These are phyloP conservation scores for Cryphonectria naterciae DNA, from an alignment of 2,329 filamentous ascomycete species.

Conservation along the genomic window DNA sequence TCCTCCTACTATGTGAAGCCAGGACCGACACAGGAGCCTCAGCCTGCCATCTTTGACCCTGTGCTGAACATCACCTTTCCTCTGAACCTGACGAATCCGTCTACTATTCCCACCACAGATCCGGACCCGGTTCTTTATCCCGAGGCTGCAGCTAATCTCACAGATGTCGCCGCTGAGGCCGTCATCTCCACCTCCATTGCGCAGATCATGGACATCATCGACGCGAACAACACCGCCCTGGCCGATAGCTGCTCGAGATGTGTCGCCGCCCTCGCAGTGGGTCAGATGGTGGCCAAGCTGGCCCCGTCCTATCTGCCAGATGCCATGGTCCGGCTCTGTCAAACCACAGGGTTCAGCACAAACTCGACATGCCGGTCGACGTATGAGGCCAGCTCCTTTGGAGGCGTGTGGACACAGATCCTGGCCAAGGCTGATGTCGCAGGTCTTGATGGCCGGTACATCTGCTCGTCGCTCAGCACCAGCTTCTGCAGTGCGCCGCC, in stretches of 20 bases:
- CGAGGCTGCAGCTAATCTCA: constrained; percentile 48
- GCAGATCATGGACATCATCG: constrained; percentile 51
- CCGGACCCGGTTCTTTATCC: constrained; percentile 57
- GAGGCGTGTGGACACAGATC: constrained; percentile 62
- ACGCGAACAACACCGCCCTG: constrained; percentile 39
- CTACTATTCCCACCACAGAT: constrained; percentile 52
- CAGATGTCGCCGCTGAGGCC: constrained; percentile 41
- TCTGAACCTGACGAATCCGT: constrained; percentile 57
- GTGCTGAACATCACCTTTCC: constrained; percentile 59
- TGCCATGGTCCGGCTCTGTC: constrained; percentile 56
- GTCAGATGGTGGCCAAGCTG: constrained; percentile 53
- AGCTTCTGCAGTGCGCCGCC: constrained; percentile 52
- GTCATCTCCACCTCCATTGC: constrained; percentile 47
- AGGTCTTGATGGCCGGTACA: constrained; percentile 59
- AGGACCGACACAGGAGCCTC: constrained; percentile 39
- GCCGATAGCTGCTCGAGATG: constrained; percentile 56
- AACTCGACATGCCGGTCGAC: constrained; percentile 51
- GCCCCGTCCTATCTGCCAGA: constrained; percentile 53
- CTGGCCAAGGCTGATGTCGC: constrained; percentile 56
- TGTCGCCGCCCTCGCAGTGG: constrained; percentile 53
- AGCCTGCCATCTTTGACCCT: constrained; percentile 53
- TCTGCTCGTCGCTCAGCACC: constrained; percentile 55
- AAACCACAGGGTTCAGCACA: constrained; percentile 49
- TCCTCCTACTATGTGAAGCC: constrained; percentile 50
- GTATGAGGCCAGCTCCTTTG: constrained; percentile 52